Evolutionary conservation across 441 rosid species (phyloP), one percentile per base, ranked within the genome.

Genomic region (Flueggea neowawraea): DNA sequence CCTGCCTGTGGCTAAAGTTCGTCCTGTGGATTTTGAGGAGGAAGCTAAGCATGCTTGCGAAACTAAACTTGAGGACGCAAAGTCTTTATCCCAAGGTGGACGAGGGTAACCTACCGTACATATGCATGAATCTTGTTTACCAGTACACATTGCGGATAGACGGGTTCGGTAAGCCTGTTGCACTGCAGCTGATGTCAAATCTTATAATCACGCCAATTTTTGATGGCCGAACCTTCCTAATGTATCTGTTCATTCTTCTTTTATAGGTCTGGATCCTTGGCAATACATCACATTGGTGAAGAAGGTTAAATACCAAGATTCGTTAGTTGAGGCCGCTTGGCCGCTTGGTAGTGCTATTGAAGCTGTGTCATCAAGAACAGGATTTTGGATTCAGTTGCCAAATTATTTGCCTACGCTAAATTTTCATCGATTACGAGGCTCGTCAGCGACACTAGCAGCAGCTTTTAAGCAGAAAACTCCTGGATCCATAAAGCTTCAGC

Each of bases 261-360:
- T 9, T 31, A 54, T 73, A 95, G 99, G 86, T 59, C 75, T 95
- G 60, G 87, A 80, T 69, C 86, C 89, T 33, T 69, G 85, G 84
- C 98, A 91, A 71, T 72, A 82, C 57, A 86, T 95, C 56, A 95
- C 96, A 60, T 75, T 95, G 62, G 97, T 91, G 70, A 95, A 95
- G 85, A 58, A 91, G 66, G 83, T 95, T 57, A 70, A 84, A 67
- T 91, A 89, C 67, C 78, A 77, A 3, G 74, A 84, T 53, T 61
- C 82, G 61, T 78, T 80, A 1, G 97, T 89, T 16, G 98, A 89
- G 83, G 97, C 98, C 39, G 97, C 97, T 5, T 95, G 99, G 99
- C 99, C 99, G 39, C 82, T 95, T 12, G 99, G 99, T 73, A 95
- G 99, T 62, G 99, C 98, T 68, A 91, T 91, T n/a, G 98, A 89